Percentiles rank a stretch among this genome's conserved stretches.
phyloP scores from a whole-genome alignment of 768 basidiomycete species.

The Psilocybe azurescens region DNA sequence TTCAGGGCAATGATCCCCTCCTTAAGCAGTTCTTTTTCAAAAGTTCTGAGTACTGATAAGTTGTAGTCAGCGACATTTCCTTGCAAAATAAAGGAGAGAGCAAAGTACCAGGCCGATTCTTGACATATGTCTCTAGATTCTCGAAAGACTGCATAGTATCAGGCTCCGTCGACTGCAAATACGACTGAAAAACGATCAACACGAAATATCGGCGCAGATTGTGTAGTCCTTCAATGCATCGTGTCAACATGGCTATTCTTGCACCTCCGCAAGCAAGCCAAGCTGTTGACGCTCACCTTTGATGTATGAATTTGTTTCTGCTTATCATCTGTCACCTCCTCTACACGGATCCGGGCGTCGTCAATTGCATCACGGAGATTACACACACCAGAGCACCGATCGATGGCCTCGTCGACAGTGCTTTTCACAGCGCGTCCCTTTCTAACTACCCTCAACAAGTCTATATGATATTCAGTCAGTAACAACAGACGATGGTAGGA shows the following conservation, averaged over 20 bases:
- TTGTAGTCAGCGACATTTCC: too few species aligned
- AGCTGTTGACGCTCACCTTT: conserved; percentile 51
- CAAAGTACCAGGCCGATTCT: conserved; percentile 75
- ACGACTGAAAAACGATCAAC: conserved; percentile 89
- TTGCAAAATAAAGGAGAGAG: conserved; percentile 9
- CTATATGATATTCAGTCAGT: conserved; percentile 38
- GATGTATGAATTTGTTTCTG: conserved; percentile 70
- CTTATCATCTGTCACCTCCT: conserved; percentile 75
- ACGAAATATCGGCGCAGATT: conserved; percentile 86
- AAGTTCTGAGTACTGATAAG: conserved; percentile 85
- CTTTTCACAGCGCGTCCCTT: conserved; percentile 87
- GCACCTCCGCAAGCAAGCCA: too few species aligned
- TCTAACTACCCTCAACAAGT: conserved; percentile 83
- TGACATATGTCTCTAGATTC: conserved; percentile 82
- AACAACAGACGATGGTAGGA: neutral
- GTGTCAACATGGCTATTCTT: neutral
- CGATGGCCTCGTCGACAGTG: conserved; percentile 86
- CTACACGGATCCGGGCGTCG: conserved; percentile 75
- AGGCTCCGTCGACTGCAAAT: conserved; percentile 79
- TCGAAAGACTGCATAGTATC: conserved; percentile 80
- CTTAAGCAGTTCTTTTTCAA: conserved; percentile 85
- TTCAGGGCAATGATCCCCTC: conserved; percentile 83
- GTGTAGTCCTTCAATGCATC: conserved; percentile 62
- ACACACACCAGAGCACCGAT: conserved; percentile 80
- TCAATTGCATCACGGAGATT: conserved; percentile 93